phyloP scores from a whole-genome alignment of 2,329 filamentous ascomycete genomes.

The Penicillium palitans region DNA sequence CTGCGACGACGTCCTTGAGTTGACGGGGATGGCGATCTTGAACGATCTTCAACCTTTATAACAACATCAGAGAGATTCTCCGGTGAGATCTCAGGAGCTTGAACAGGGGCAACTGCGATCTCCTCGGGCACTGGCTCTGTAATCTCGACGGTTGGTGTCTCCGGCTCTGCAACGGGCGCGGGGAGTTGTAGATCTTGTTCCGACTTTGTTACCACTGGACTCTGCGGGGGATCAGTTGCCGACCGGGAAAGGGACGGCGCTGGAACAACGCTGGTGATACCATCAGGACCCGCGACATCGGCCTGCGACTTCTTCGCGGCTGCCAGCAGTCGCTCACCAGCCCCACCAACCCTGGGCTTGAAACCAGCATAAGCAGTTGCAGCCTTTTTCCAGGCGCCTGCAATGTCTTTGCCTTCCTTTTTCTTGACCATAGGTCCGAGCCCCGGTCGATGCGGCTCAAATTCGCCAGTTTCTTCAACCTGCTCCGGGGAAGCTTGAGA shows the following conservation, averaged over 20 bases:
- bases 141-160: constrained; percentile 41
- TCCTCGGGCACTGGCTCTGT: constrained; percentile 38
- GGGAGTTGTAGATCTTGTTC: constrained; percentile 31
- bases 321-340: constrained; percentile 73
- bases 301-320: constrained; percentile 55
- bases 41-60: constrained; percentile 28
- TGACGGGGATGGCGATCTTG: constrained; percentile 40
- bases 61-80: constrained; percentile 25
- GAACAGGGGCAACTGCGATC: constrained; percentile 27
- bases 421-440: constrained; percentile 89
- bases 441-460: constrained; percentile 65
- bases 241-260: constrained; percentile 59
- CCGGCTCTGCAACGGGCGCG: constrained; percentile 9
- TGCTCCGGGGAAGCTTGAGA: constrained; percentile 18
- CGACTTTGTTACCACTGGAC: constrained; percentile 30
- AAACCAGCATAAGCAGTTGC: constrained; percentile 71
- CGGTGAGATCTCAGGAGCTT: constrained; percentile 22
- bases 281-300: constrained; percentile 72
- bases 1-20: constrained; percentile 58
- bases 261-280: constrained; percentile 84
- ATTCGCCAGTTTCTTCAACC: constrained; percentile 52
- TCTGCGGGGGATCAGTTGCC: constrained; percentile 42
- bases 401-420: constrained; percentile 70
- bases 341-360: constrained; percentile 84
- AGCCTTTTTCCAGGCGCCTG: constrained; percentile 75